Evolutionary conservation across 1,284 basidiomycete species (phyloP).

Genomic region (Jaminaea rosea): DNA sequence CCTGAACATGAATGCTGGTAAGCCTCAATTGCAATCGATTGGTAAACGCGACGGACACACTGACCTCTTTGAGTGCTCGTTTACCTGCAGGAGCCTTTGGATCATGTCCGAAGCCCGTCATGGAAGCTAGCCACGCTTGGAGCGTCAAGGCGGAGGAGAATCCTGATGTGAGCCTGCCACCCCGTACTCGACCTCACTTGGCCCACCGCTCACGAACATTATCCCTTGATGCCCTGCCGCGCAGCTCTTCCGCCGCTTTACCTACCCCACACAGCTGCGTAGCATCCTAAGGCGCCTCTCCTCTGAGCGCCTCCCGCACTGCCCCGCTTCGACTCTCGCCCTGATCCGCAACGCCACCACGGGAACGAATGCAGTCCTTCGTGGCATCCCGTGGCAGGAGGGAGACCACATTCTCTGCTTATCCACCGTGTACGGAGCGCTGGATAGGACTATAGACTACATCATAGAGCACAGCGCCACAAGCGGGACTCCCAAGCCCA

Average conservation of each 20-base stretch:
- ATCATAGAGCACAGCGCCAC: conserved; percentile 33
- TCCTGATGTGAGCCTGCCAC: conserved; percentile 2
- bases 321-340: conserved; percentile 14
- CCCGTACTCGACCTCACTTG: neutral
- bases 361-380: conserved; percentile 40
- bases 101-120: conserved; percentile 5
- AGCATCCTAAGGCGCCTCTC: neutral
- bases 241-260: conserved; percentile 3
- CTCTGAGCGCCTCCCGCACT: conserved; percentile 6
- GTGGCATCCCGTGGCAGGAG: conserved; percentile 31
- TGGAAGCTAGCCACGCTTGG: conserved; percentile 1
- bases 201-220: neutral
- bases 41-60: neutral
- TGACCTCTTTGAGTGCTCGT: neutral
- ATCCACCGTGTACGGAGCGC: conserved; percentile 40
- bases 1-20: conserved; percentile 4
- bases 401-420: conserved; percentile 35
- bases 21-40: neutral
- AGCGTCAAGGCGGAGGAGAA: conserved; percentile 5
- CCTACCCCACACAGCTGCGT: neutral
- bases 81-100: conserved; percentile 6
- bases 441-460: conserved; percentile 30
- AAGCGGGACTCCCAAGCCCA: conserved; percentile 19
- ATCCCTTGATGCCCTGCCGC: neutral
- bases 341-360: conserved; percentile 43